Evolutionary conservation across 164 flowering plant genomes (phyloP).

Genomic region (Nelumbo lutea): DNA sequence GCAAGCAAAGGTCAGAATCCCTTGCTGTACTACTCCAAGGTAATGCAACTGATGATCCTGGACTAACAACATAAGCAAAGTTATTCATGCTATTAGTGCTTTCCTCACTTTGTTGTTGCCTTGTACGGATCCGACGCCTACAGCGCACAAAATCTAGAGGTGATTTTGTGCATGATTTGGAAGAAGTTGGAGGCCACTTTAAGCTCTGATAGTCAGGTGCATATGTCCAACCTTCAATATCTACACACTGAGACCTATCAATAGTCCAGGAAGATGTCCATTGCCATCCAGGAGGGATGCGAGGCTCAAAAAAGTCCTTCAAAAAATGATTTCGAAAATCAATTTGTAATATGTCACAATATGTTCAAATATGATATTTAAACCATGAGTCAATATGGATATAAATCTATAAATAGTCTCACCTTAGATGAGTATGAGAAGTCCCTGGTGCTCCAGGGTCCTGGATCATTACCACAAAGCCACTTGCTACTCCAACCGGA

Average conservation of each 20-base stretch:
- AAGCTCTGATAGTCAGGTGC: conserved; percentile 56
- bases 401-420: conserved; percentile 8
- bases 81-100: conserved; percentile 14
- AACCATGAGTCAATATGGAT: conserved; percentile 4
- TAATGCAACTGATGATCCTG: conserved; percentile 67
- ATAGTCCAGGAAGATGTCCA: conserved; percentile 67
- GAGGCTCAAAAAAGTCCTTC: conserved; percentile 74
- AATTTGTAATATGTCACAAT: neutral
- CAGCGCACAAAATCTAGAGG: conserved; percentile 51
- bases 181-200: conserved; percentile 63
- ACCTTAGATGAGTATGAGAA: conserved; percentile 70
- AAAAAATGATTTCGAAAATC: conserved; percentile 13
- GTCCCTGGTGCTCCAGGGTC: conserved; percentile 69
- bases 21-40: conserved; percentile 74
- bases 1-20: conserved; percentile 60
- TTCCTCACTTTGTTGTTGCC: conserved; percentile 32
- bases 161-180: conserved; percentile 44
- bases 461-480: conserved; percentile 46
- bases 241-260: conserved; percentile 58
- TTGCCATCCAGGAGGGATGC: conserved; percentile 64
- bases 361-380: neutral
- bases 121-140: conserved; percentile 68
- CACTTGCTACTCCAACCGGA: conserved; percentile 62
- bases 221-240: conserved; percentile 81
- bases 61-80: conserved; percentile 35